Conservation (phyloP, 108 stramenopile species). For the Nitzschia sp. region DNA sequence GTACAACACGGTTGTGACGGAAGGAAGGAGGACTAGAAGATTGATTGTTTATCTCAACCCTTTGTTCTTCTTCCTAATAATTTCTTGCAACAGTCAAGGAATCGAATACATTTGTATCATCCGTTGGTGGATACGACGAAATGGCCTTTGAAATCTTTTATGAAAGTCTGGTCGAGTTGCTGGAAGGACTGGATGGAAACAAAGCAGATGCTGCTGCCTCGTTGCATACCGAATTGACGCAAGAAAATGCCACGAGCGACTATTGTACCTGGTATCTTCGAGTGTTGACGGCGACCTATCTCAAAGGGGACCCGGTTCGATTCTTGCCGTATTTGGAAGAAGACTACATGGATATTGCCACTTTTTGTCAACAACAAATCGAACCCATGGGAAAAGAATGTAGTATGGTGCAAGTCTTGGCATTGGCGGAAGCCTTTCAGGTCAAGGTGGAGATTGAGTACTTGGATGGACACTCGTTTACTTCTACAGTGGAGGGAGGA, state of each 20-base stretch:
- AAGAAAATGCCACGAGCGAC: slow-evolving; percentile 74
- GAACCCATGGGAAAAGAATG: slow-evolving; percentile 87
- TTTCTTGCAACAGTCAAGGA: slow-evolving; percentile 34
- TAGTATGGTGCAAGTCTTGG: slow-evolving; percentile 72
- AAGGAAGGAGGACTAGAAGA: background rate
- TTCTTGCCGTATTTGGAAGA: slow-evolving; percentile 68
- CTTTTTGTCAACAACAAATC: slow-evolving; percentile 74
- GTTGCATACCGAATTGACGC: slow-evolving; percentile 51
- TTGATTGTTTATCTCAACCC: background rate
- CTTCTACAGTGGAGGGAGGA: background rate
- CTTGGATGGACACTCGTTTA: slow-evolving; percentile 71
- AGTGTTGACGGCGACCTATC: slow-evolving; percentile 68
- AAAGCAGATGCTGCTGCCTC: slow-evolving; percentile 5
- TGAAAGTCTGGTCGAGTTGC: slow-evolving; percentile 67
- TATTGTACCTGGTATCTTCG: slow-evolving; percentile 89
- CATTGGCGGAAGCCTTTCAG: slow-evolving; percentile 79
- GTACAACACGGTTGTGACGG: background rate
- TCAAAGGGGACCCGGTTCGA: slow-evolving; percentile 71
- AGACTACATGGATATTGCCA: slow-evolving; percentile 43
- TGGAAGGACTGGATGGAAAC: slow-evolving; percentile 40
- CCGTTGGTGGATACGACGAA: slow-evolving; percentile 65
- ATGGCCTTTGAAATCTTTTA: slow-evolving; percentile 75
- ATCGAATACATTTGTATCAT: slow-evolving; percentile 26
- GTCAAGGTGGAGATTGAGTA: slow-evolving; percentile 74
- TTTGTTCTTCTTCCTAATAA: background rate